Evolutionary conservation across 805 yeast species (phyloP).

Genomic region (Ogataea kodamae): DNA sequence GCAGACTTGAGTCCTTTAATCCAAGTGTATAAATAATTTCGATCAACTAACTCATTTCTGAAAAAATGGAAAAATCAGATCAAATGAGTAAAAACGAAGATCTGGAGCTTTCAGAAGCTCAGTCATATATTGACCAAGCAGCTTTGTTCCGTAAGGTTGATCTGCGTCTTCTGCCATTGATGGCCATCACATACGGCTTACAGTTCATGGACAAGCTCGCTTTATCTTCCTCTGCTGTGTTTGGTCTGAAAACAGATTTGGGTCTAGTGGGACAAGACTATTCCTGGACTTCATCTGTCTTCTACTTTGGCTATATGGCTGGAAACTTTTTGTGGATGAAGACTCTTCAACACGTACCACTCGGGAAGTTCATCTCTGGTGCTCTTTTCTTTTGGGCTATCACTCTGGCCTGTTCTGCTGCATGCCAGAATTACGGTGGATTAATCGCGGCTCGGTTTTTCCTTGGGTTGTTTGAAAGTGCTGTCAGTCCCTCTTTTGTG

Average conservation of each 20-base stretch:
- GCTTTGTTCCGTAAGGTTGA: slow-evolving; percentile 43
- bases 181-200: slow-evolving; percentile 47
- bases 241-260: slow-evolving; percentile 52
- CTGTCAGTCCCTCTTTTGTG: slow-evolving; percentile 55
- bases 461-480: slow-evolving; percentile 50
- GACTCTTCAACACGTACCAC: slow-evolving; percentile 52
- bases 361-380: slow-evolving; percentile 47
- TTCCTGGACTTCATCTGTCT: slow-evolving; percentile 35
- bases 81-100: slow-evolving; percentile 11
- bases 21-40: too few species aligned
- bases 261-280: slow-evolving; percentile 42
- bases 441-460: slow-evolving; percentile 46
- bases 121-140: slow-evolving; percentile 14
- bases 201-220: slow-evolving; percentile 56
- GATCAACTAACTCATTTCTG: too few species aligned
- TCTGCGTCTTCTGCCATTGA: slow-evolving; percentile 43
- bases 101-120: slow-evolving; percentile 14
- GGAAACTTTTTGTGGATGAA: slow-evolving; percentile 50
- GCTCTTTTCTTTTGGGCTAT: slow-evolving; percentile 64
- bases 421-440: slow-evolving; percentile 39
- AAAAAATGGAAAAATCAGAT: slow-evolving; percentile 4
- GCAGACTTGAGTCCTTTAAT: too few species aligned
- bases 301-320: slow-evolving; percentile 55
- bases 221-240: slow-evolving; percentile 48
- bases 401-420: slow-evolving; percentile 50